Evolutionary conservation across 2,329 filamentous ascomycete species (phyloP), one percentile per base, ranked within the genome.

Genomic region (Xylariomycetidae sp.): DNA sequence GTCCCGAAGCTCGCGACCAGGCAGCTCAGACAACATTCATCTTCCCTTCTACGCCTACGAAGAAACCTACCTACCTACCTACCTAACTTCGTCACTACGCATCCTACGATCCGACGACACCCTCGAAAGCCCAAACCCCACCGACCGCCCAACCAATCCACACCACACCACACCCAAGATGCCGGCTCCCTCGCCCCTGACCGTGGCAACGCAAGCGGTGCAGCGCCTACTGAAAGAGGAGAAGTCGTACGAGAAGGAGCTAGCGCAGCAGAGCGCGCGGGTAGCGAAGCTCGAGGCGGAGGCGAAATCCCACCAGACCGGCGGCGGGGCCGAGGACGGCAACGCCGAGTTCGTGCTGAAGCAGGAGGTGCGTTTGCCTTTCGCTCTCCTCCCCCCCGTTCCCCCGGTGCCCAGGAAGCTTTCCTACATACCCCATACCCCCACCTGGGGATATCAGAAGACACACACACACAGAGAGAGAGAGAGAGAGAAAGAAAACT

Each of bases 221-320:
- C 70, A 75, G 50, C 86, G 92, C 38, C 76, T 96, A 29, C 76
- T 95, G 46, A 95, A 94, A 62, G 92, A 98, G 61, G 86, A 95
- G 60, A 69, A 74, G 24, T 90, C 82, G 50, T 96, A 98, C 65
- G 83, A 89, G 68, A 83, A 83, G 56, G 92, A 98, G 60, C 73
- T 89, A 14, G 67, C 74, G 43, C 70, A 81, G 44, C 89, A 96
- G 57, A 72, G 85, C 49, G 72, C 74, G 40, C 76, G 83, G 36
- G 74, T 93, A 44, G 65, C 74, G 57, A 76, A 79, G 56, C 70
- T 94, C 13, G 71, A 80, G 57, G 66, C 70, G 27, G 77, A 83
- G 48, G 58, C 76, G 19, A 58, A 67, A 25, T 59, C 53, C n/a
- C 10, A 16, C n/a, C 20, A 34, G 14, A 9, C 31, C 4, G 38